Base-by-base conservation (phyloP, 148 eudicot species). In the Euryodendron excelsum region DNA sequence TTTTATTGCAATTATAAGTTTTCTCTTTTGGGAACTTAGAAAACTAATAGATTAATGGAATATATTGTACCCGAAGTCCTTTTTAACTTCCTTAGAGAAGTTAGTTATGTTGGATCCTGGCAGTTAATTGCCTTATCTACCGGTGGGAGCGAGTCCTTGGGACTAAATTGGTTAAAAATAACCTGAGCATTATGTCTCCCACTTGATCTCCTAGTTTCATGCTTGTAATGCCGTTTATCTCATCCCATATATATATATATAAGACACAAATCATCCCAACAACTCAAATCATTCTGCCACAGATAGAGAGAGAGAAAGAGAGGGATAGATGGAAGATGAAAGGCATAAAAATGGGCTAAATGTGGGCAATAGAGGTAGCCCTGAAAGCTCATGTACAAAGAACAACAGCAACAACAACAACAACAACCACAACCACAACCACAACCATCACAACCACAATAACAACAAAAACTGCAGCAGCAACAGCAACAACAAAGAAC, bases 271-370 rank as follows among this genome's bases (percentile, higher is more conserved):
- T 70, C 12, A 45, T 14, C 20, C n/a, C 9, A 6, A 20, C 27
- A 48, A 28, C 65, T 69, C 23, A 13, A 36, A 23, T 37, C 53
- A 55, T 64, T 53, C 66, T 81, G n/a, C n/a, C n/a, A n/a, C n/a
- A n/a, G n/a, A n/a, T n/a, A n/a, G n/a, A n/a, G n/a, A n/a, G n/a
- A n/a, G n/a, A n/a, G n/a, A n/a, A n/a, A n/a, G n/a, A n/a, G n/a
- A n/a, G n/a, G n/a, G n/a, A n/a, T n/a, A n/a, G 21, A 81, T 85
- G 81, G 84, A 82, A 58, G 90, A 85, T 69, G 85, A 87, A 27
- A 85, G 73, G 76, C 88, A 82, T 47, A 81, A 17, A 69, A 78
- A 48, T 14, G 86, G 78, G 59, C 74, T 78, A n/a, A 85, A 52
- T 74, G 61, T 69, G 63, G 25, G 48, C 31, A 69, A 48, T 21